These are phyloP conservation scores for Lathyrus aphaca DNA, from an alignment of 306 rosid genomes.

Conservation along the genomic window DNA sequence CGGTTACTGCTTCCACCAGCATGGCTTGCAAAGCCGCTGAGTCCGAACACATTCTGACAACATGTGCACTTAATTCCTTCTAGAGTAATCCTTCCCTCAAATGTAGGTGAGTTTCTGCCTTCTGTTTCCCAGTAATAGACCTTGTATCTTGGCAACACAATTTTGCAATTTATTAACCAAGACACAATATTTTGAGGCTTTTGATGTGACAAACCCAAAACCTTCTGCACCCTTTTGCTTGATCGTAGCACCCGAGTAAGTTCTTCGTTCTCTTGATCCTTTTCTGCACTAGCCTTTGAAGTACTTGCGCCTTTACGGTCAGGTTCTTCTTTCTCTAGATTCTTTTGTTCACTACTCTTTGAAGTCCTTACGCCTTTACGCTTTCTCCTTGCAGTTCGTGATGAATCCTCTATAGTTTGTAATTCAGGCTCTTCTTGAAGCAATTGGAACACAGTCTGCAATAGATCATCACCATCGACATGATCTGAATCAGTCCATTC, in stretches of 20 bases:
- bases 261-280: conserved; percentile 32
- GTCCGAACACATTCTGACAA: conserved; percentile 57
- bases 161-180: conserved; percentile 74
- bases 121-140: conserved; percentile 48
- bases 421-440: conserved; percentile 44
- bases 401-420: conserved; percentile 17
- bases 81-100: conserved; percentile 63
- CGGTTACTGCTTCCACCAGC: conserved; percentile 49
- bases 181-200: conserved; percentile 69
- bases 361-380: conserved; percentile 32
- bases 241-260: conserved; percentile 47
- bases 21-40: conserved; percentile 61
- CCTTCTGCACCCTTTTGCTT: conserved; percentile 71
- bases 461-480: conserved; percentile 30
- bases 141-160: conserved; percentile 59
- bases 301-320: conserved; percentile 18
- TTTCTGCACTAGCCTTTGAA: conserved; percentile 37
- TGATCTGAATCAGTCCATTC: conserved; percentile 38
- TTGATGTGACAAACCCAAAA: conserved; percentile 45
- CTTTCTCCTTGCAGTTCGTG: conserved; percentile 31
- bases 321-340: conserved; percentile 33
- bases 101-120: conserved; percentile 21
- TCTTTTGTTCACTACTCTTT: conserved; percentile 37
- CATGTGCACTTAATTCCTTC: conserved; percentile 83
- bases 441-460: conserved; percentile 40